Evolutionary conservation across 1,284 basidiomycete species (phyloP), one percentile per base, ranked within the genome.

Genomic region (Chalciporus sp.): DNA sequence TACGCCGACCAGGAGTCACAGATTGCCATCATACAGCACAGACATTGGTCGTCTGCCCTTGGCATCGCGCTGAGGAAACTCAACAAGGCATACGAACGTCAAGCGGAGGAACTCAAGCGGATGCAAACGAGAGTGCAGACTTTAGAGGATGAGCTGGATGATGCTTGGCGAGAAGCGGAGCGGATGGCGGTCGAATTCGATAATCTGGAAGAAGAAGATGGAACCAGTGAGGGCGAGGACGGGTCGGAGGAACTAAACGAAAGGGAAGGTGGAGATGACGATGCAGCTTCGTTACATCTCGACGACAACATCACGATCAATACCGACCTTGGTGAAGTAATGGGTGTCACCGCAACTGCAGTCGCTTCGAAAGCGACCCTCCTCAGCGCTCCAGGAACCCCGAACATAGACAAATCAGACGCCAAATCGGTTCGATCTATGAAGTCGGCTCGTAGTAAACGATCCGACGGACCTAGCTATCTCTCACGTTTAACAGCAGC

Each of bases 141-240:
- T 49, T 76, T 90, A 12, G 79, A 86, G 61, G 85, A 78, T 9
- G 86, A 90, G 61, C 74, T 90, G n/a, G 84, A 88, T 47, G 90
- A 92, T 54, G 90, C 88, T 2, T 92, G 90, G 90, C 77, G 77
- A 44, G 83, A 86, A 56, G 90, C 89, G 1, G 85, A 90, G 61
- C 81, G 80, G 40, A 74, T 90, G 59, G 90, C 88, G 2, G 68
- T 74, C 49, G 86, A 90, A 65, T 77, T 90, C 61, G 86, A 90
- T 63, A 80, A 82, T 46, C 72, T 57, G 60, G 72, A 70, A 10
- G 67, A 76, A 27, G 71, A 68, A 11, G 72, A 67, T n/a, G 56
- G 40, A 50, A 65, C 60, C 19, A 52, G 48, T 19, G 52, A 56
- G 17, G 20, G 51, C 28, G 70, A 73, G 45, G 66, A 64, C 9